Evolutionary conservation across 768 basidiomycete genomes (phyloP).

Genomic region (Hemileccinum impolitum): DNA sequence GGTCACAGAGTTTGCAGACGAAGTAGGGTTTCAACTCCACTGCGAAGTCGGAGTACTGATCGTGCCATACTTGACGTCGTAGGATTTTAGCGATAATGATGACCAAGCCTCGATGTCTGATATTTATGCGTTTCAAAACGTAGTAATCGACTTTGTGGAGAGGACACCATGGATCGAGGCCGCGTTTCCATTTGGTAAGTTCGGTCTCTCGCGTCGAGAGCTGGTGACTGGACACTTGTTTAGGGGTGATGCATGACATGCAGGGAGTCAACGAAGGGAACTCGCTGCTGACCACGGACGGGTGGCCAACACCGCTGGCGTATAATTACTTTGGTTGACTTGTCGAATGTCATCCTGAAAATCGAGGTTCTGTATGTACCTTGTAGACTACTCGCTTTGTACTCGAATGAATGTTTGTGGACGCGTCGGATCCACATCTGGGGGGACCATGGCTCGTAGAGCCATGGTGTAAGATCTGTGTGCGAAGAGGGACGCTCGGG

Average conservation of each 20-base stretch:
- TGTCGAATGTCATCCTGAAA: too few relatives aligned
- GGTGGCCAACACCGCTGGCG: conserved; percentile 55
- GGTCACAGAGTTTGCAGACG: conserved; percentile 73
- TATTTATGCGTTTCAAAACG: conserved; percentile 47
- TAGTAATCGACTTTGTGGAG: conserved; percentile 46
- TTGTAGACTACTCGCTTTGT: background rate
- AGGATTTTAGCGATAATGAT: conserved; percentile 54
- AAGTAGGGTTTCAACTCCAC: conserved; percentile 34
- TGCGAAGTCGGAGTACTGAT: background rate
- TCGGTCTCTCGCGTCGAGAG: background rate
- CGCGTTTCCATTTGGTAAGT: conserved; percentile 65
- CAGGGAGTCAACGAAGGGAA: conserved; percentile 54
- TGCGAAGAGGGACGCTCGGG: too few relatives aligned
- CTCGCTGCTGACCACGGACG: conserved; percentile 45
- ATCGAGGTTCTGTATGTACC: background rate
- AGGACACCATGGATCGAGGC: conserved; percentile 32
- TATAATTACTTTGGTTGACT: conserved; percentile 43
- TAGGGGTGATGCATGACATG: conserved; percentile 57
- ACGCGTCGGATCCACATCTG: too few relatives aligned
- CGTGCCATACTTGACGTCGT: background rate
- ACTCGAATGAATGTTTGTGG: background rate
- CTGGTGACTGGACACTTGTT: background rate
- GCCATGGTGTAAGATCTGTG: too few relatives aligned
- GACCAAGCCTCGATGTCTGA: conserved; percentile 39
- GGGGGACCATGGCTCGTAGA: too few relatives aligned